Evolutionary conservation across 768 basidiomycete genomes (phyloP).

Genomic region (Butyriboletus loyo): DNA sequence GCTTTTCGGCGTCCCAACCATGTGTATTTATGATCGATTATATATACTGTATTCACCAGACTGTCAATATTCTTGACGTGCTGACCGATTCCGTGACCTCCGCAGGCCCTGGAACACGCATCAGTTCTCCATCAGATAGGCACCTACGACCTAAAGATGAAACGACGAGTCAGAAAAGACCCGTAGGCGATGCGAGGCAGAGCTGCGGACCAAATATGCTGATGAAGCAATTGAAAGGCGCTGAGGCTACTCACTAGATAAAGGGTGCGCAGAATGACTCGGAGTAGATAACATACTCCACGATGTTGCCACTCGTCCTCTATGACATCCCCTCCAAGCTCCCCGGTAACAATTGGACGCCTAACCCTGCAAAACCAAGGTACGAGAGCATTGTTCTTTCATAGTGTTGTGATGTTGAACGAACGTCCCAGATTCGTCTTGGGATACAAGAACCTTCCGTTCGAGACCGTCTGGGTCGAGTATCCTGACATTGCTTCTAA

Average conservation of each 20-base stretch:
- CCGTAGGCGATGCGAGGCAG: background rate
- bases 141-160: background rate
- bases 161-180: background rate
- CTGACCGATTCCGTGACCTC: background rate
- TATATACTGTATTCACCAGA: no score
- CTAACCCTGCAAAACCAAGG: conserved; percentile 41
- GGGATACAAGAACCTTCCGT: conserved; percentile 33
- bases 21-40: background rate
- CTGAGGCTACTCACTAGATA: background rate
- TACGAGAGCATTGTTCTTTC: background rate
- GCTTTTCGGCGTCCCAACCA: background rate
- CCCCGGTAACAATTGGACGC: conserved; percentile 33
- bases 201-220: background rate
- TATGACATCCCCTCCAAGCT: conserved; percentile 36
- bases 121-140: background rate
- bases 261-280: background rate
- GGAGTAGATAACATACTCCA: background rate
- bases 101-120: no score
- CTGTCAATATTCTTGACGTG: background rate
- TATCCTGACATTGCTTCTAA: conserved; percentile 30
- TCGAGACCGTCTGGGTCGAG: conserved; percentile 34
- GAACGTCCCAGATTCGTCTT: conserved; percentile 26
- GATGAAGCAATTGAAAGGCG: conserved; percentile 1
- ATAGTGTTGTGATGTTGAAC: background rate
- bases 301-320: conserved; percentile 31